Conservation (phyloP, 2,329 filamentous ascomycete genomes). For the Colletotrichum sublineola region DNA sequence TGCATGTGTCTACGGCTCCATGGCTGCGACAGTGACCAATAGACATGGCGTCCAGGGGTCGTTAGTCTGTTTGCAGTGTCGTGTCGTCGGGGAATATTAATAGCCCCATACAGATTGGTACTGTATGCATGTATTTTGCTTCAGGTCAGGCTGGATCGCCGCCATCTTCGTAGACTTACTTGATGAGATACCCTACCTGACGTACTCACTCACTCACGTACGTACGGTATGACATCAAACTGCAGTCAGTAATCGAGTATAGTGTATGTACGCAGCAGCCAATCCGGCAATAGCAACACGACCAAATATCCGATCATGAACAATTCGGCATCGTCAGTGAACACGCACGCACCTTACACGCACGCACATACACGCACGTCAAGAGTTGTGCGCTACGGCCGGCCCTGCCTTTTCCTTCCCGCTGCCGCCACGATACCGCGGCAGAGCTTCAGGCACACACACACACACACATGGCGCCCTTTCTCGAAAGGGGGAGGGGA, state of each 20-base stretch:
- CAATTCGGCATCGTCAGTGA: background rate
- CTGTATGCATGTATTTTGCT: background rate
- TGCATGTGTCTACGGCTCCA: background rate
- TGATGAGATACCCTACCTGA: background rate
- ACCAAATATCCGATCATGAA: background rate
- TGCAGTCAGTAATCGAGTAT: background rate
- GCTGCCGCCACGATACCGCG: background rate
- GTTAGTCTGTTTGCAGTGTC: constrained; percentile 5
- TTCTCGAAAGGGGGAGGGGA: no score
- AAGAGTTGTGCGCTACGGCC: constrained; percentile 18
- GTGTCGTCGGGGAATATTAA: constrained; percentile 35
- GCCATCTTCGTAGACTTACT: background rate
- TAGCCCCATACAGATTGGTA: constrained; percentile 23
- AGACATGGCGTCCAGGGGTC: background rate
- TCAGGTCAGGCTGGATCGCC: background rate
- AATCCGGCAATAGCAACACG: background rate
- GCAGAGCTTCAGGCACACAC: no score
- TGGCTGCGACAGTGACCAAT: background rate
- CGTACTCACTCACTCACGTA: no score
- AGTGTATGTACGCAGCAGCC: background rate
- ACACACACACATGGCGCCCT: no score
- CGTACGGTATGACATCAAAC: background rate
- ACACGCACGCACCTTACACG: background rate
- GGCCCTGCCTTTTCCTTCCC: constrained; percentile 15
- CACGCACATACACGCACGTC: constrained; percentile 4